Percentiles rank a stretch among this genome's conserved stretches.
These are phyloP conservation scores for Sugiyamaella floridensis DNA, from an alignment of 805 yeast species.

Conservation along the genomic window DNA sequence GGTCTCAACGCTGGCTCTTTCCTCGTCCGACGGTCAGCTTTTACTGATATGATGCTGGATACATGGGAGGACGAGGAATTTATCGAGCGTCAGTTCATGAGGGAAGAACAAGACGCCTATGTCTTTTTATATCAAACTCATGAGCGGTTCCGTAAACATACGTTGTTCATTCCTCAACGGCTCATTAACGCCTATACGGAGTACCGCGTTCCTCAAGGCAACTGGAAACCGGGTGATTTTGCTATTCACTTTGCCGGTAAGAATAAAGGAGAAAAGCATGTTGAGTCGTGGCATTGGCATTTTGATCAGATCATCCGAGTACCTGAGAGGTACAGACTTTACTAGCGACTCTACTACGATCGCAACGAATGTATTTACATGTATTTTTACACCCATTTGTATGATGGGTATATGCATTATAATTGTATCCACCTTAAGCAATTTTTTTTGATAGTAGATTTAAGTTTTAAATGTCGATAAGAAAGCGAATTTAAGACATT, in stretches of 20 bases:
- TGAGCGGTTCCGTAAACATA: constrained; percentile 7
- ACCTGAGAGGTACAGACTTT: too few species aligned
- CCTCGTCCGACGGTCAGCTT: constrained; percentile 21
- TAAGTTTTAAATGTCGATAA: too few species aligned
- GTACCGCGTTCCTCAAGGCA: constrained; percentile 4
- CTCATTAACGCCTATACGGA: constrained; percentile 25
- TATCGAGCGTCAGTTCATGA: constrained; percentile 9
- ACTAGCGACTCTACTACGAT: too few species aligned
- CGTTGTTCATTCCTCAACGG: constrained; percentile 28
- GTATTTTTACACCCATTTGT: too few species aligned
- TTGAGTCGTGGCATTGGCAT: too few species aligned
- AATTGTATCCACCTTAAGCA: too few species aligned
- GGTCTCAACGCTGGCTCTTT: constrained; percentile 30
- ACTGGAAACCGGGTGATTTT: constrained; percentile 23
- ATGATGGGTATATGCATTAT: too few species aligned
- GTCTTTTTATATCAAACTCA: constrained; percentile 13
- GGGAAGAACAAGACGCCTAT: constrained; percentile 23
- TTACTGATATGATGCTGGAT: constrained; percentile 22
- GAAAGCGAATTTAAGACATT: too few species aligned
- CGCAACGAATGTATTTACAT: too few species aligned
- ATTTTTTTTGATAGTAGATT: too few species aligned
- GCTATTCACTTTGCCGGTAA: constrained; percentile 29
- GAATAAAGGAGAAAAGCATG: not conserved
- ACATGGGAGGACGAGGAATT: constrained; percentile 23
- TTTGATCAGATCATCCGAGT: too few species aligned